Percentiles rank a stretch among this genome's conserved stretches.
phyloP scores from a whole-genome alignment of 768 basidiomycete species.

The Crucibulum laeve region DNA sequence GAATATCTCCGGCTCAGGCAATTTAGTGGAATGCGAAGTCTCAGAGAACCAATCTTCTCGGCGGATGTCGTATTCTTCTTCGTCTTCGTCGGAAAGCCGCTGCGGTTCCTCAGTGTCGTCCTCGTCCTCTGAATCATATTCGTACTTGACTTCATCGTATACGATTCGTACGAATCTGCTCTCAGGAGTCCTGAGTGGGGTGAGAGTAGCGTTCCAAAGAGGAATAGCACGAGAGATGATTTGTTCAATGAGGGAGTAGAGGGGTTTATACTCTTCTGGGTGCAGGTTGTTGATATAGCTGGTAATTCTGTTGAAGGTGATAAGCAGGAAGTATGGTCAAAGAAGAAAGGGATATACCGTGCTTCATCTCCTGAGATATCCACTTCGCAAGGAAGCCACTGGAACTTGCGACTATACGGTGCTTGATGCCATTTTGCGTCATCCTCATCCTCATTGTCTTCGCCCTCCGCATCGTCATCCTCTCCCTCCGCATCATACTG shows the following conservation, averaged over 20 bases:
- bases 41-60: conserved; percentile 11
- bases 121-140: conserved; percentile 10
- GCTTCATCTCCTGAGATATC: conserved; percentile 1
- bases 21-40: conserved; percentile 7
- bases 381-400: conserved; percentile 3
- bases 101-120: conserved; percentile 14
- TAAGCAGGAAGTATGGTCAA: neutral
- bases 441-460: too few relatives aligned
- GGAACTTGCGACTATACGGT: neutral
- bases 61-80: conserved; percentile 8
- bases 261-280: conserved; percentile 15
- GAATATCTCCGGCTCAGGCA: conserved; percentile 17
- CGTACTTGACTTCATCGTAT: conserved; percentile 6
- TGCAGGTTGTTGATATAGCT: conserved; percentile 39
- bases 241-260: conserved; percentile 21
- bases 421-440: too few relatives aligned
- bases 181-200: conserved; percentile 12
- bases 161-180: conserved; percentile 1
- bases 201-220: conserved; percentile 20
- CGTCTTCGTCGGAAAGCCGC: conserved; percentile 11
- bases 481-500: too few relatives aligned
- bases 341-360: neutral
- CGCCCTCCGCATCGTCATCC: too few relatives aligned
- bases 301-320: conserved; percentile 10
- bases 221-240: conserved; percentile 24